Conservation (phyloP, 345 rosid genomes). For the Moringa oleifera region DNA sequence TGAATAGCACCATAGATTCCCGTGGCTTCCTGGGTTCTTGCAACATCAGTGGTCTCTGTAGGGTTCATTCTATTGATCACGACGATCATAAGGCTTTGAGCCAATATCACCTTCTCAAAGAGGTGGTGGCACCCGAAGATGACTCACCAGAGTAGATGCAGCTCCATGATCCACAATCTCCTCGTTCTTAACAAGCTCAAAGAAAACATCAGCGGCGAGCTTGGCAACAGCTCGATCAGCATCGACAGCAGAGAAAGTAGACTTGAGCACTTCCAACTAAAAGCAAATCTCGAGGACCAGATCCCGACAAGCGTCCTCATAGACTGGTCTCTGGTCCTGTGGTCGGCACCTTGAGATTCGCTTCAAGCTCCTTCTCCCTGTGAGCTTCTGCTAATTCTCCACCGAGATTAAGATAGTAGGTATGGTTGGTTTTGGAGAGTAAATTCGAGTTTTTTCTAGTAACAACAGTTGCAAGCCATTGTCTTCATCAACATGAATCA, state of each 20-base stretch:
- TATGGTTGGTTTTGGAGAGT: background rate
- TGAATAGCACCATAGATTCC: too few relatives aligned
- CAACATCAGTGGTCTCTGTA: too few relatives aligned
- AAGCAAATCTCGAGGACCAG: slow-evolving; percentile 28
- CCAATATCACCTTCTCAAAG: slow-evolving; percentile 3
- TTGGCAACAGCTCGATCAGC: slow-evolving; percentile 44
- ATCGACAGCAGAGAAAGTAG: slow-evolving; percentile 33
- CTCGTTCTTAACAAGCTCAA: slow-evolving; percentile 55
- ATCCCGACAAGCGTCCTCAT: slow-evolving; percentile 18
- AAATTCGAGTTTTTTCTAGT: background rate
- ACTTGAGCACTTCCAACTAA: slow-evolving; percentile 40
- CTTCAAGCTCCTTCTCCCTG: slow-evolving; percentile 43
- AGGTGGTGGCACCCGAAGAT: slow-evolving; percentile 32
- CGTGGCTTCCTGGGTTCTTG: too few relatives aligned
- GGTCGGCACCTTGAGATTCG: slow-evolving; percentile 30
- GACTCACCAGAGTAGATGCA: slow-evolving; percentile 49
- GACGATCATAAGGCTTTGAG: slow-evolving; percentile 21
- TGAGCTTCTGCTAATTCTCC: slow-evolving; percentile 33
- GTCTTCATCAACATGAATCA: too few relatives aligned
- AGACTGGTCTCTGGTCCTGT: slow-evolving; percentile 6
- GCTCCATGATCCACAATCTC: slow-evolving; percentile 54
- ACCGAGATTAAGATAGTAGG: slow-evolving; percentile 10
- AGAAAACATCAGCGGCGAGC: slow-evolving; percentile 35
- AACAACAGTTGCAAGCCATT: too few relatives aligned
- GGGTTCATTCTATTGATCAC: too few relatives aligned